Conservation (phyloP, 176 grass and related monocot genomes). For the Aegilops bicornis region DNA sequence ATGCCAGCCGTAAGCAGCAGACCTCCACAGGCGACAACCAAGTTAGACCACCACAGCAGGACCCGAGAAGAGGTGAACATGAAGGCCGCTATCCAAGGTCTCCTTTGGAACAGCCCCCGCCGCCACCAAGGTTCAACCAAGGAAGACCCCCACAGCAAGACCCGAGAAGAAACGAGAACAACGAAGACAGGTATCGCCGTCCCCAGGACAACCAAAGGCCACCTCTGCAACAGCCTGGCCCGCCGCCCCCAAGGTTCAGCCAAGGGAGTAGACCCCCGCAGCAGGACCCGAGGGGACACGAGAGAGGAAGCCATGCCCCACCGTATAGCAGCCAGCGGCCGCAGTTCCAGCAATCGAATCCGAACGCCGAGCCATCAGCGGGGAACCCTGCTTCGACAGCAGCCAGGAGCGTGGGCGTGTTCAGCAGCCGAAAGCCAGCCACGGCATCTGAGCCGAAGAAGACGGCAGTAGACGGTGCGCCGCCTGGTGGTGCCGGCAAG, state of each 20-base stretch:
- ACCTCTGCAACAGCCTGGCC: slow-evolving; percentile 4
- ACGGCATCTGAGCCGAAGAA: slow-evolving; percentile 26
- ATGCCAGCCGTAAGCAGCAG: slow-evolving; percentile 22
- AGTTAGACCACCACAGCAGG: slow-evolving; percentile 20
- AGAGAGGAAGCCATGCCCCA: slow-evolving; percentile 26
- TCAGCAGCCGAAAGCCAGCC: slow-evolving; percentile 24
- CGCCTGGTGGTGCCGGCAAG: not conserved
- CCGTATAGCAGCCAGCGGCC: slow-evolving; percentile 12
- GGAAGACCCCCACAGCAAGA: slow-evolving; percentile 34
- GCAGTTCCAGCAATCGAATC: slow-evolving; percentile 5
- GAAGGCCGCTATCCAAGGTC: not conserved
- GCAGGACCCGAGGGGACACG: slow-evolving; percentile 40
- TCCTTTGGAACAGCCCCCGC: slow-evolving; percentile 5
- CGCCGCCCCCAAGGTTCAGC: slow-evolving; percentile 27
- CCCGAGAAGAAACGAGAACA: slow-evolving; percentile 32
- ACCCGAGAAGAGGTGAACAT: not conserved
- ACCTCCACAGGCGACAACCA: slow-evolving; percentile 13
- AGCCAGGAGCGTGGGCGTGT: slow-evolving; percentile 40
- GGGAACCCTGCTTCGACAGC: not conserved
- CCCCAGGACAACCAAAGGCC: slow-evolving; percentile 5
- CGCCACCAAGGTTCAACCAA: slow-evolving; percentile 33
- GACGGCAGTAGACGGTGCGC: not conserved
- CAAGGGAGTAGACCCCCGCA: slow-evolving; percentile 31
- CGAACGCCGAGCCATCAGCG: not conserved
- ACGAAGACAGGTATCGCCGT: not conserved